Percentiles rank a stretch among this genome's conserved stretches.
Evolutionary conservation across 2,329 filamentous ascomycete genomes (phyloP).

Genomic region (Aspergillus clavatus): DNA sequence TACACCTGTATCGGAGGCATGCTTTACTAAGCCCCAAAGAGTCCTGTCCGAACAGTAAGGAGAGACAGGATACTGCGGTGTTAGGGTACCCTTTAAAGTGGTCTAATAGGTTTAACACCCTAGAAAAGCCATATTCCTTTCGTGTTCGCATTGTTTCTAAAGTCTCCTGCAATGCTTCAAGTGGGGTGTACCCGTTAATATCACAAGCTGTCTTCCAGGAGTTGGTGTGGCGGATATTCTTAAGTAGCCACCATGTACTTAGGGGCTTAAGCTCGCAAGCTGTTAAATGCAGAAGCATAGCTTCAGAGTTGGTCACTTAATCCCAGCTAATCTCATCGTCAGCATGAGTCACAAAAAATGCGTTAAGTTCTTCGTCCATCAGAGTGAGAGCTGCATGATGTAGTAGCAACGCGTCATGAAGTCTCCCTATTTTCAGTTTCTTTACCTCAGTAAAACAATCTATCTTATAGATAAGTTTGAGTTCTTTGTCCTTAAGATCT

Average conservation of each 20-base stretch:
- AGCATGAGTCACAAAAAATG: slow-evolving; percentile 9
- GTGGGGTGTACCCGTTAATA: slow-evolving; percentile 30
- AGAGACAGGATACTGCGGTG: slow-evolving; percentile 25
- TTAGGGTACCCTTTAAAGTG: slow-evolving; percentile 28
- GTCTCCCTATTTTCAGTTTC: slow-evolving; percentile 10
- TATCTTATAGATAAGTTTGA: slow-evolving; percentile 4
- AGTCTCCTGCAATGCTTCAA: slow-evolving; percentile 27
- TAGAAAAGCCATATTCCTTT: slow-evolving; percentile 5
- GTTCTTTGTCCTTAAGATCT: slow-evolving; percentile 14
- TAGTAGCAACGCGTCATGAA: slow-evolving; percentile 10
- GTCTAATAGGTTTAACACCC: slow-evolving; percentile 25
- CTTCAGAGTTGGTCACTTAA: slow-evolving; percentile 15
- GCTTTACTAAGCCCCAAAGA: slow-evolving; percentile 10
- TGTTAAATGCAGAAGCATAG: slow-evolving; percentile 26
- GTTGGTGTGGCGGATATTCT: slow-evolving; percentile 12
- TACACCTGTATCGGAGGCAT: slow-evolving; percentile 35
- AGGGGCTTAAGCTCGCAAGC: slow-evolving; percentile 20
- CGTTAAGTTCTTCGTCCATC: slow-evolving; percentile 12
- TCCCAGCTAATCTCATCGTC: slow-evolving; percentile 12
- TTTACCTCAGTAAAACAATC: slow-evolving; percentile 3
- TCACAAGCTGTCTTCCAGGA: slow-evolving; percentile 24
- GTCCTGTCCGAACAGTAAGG: slow-evolving; percentile 8
- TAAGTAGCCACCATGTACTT: slow-evolving; percentile 26
- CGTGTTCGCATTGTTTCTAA: slow-evolving; percentile 27
- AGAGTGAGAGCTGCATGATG: slow-evolving; percentile 15